Conservation (phyloP, 805 yeast genomes). For the Wickerhamiella musiphila region DNA sequence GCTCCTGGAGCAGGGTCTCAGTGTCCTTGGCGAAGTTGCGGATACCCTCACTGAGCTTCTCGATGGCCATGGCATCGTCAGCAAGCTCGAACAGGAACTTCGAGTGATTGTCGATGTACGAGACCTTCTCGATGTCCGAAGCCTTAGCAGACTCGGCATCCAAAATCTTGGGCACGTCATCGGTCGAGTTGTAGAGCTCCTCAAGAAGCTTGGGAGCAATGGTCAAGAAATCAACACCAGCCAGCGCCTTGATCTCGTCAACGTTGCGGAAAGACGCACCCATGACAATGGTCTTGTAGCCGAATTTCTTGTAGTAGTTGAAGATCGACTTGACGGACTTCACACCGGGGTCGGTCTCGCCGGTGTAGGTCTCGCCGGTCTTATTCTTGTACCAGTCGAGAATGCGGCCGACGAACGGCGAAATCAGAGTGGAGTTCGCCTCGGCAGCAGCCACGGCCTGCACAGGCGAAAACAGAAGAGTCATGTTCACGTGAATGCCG, state of each 20-base stretch:
- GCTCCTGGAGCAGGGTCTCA: conserved; percentile 34
- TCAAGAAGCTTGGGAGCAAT: conserved; percentile 87
- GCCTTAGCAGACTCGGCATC: conserved; percentile 46
- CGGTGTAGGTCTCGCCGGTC: conserved; percentile 74
- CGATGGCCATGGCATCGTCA: conserved; percentile 97
- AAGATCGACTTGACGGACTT: conserved; percentile 68
- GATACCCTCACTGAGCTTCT: conserved; percentile 94
- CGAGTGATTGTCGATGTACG: conserved; percentile 73
- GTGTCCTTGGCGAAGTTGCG: conserved; percentile 93
- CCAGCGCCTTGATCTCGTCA: conserved; percentile 89
- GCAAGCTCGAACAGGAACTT: conserved; percentile 78
- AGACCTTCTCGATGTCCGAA: conserved; percentile 46
- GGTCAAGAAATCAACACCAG: conserved; percentile 94
- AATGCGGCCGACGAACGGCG: conserved; percentile 98
- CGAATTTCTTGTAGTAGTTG: conserved; percentile 96
- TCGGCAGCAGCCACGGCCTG: conserved; percentile 99
- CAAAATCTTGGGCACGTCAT: conserved; percentile 63
- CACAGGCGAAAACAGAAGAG: conserved; percentile 81
- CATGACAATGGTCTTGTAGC: conserved; percentile 96
- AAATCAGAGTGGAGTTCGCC: conserved; percentile 86
- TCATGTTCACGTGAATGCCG: conserved; percentile 87
- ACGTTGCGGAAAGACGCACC: conserved; percentile 99
- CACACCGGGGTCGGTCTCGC: conserved; percentile 91
- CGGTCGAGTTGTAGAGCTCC: conserved; percentile 64
- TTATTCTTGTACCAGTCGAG: conserved; percentile 94